Evolutionary conservation across 805 yeast species (phyloP).

Genomic region (Starmerella cellae): DNA sequence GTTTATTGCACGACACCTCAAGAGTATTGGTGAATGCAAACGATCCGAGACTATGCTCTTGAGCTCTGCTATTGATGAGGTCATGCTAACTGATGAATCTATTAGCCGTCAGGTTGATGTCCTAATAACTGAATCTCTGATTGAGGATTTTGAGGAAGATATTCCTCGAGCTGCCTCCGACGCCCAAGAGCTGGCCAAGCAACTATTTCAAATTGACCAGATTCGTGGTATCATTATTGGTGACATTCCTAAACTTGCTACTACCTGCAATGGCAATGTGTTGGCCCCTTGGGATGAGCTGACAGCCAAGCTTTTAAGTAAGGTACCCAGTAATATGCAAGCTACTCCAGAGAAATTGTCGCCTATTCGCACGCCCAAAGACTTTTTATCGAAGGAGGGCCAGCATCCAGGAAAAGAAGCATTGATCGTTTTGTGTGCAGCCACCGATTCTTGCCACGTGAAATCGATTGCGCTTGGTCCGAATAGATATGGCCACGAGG

Average conservation of each 20-base stretch:
- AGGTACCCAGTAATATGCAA: neutral
- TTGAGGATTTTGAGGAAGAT: slow-evolving; percentile 38
- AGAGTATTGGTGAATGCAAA: slow-evolving; percentile 47
- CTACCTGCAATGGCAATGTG: slow-evolving; percentile 30
- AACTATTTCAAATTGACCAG: slow-evolving; percentile 44
- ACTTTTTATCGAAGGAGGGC: slow-evolving; percentile 47
- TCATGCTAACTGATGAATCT: slow-evolving; percentile 45
- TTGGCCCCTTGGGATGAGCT: slow-evolving; percentile 35
- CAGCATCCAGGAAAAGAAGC: slow-evolving; percentile 40
- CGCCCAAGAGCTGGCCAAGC: slow-evolving; percentile 40
- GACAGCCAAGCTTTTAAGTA: slow-evolving; percentile 1
- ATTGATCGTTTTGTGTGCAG: slow-evolving; percentile 57
- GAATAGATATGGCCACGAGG: slow-evolving; percentile 39
- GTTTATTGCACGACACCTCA: slow-evolving; percentile 47
- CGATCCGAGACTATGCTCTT: slow-evolving; percentile 54
- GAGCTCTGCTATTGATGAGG: slow-evolving; percentile 44
- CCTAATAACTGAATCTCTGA: slow-evolving; percentile 47
- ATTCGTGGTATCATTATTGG: slow-evolving; percentile 61
- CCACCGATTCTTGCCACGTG: slow-evolving; percentile 69
- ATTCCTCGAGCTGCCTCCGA: slow-evolving; percentile 36
- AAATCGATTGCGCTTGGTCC: slow-evolving; percentile 49
- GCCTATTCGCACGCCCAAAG: slow-evolving; percentile 32
- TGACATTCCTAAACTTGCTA: slow-evolving; percentile 39
- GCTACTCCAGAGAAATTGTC: slow-evolving; percentile 9
- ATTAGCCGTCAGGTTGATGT: slow-evolving; percentile 53